Evolutionary conservation across 768 basidiomycete genomes (phyloP).

Genomic region (Trametes cingulata): DNA sequence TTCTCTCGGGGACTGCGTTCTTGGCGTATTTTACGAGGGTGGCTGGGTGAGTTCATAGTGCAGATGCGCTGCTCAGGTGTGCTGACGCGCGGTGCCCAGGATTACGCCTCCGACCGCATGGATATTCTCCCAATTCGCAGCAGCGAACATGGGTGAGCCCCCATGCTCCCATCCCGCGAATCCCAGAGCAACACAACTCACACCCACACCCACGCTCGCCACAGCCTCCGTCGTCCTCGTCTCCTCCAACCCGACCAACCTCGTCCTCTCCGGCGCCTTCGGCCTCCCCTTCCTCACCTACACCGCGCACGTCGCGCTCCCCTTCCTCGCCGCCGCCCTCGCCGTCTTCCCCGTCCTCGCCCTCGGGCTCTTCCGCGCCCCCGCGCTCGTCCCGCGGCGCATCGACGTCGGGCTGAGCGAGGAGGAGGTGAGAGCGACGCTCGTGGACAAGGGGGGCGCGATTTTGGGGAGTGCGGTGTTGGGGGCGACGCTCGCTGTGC

Average conservation of each 20-base stretch:
- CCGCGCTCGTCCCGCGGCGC: constrained; percentile 30
- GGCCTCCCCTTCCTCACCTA: constrained; percentile 73
- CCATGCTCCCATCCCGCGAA: neutral
- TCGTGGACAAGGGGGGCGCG: constrained; percentile 76
- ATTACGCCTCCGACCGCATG: constrained; percentile 54
- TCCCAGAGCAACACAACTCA: no score
- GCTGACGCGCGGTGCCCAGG: constrained; percentile 7
- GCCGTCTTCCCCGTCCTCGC: constrained; percentile 62
- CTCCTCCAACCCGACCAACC: constrained; percentile 92
- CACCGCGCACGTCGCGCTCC: constrained; percentile 81
- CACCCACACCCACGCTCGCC: no score
- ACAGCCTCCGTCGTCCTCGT: constrained; percentile 60
- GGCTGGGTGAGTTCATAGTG: constrained; percentile 38
- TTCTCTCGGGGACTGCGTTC: constrained; percentile 89
- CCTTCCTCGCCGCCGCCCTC: constrained; percentile 66
- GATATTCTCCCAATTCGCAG: constrained; percentile 76
- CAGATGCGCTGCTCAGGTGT: neutral
- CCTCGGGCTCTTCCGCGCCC: constrained; percentile 54
- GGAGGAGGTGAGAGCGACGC: constrained; percentile 52
- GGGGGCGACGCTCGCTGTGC: constrained; percentile 63
- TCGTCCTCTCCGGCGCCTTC: constrained; percentile 89
- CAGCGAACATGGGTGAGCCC: constrained; percentile 64
- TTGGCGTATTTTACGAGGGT: constrained; percentile 84
- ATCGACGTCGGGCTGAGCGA: constrained; percentile 27
- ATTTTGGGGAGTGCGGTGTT: constrained; percentile 71